Conservation (phyloP, 1,284 basidiomycete species). For the Mycosarcoma mackinlayi region DNA sequence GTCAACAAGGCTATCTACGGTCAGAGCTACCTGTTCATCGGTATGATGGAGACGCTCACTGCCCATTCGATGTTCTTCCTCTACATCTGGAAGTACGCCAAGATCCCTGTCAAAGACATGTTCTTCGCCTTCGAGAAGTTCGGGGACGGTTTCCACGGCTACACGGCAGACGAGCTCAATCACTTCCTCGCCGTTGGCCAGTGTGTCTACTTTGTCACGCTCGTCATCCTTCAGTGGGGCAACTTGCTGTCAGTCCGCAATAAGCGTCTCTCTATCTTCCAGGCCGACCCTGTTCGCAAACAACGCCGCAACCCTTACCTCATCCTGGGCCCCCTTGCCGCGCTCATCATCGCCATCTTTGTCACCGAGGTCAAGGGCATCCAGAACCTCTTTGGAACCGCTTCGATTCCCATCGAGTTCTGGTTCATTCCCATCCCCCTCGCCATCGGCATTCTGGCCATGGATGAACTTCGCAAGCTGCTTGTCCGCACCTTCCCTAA, state of each 20-base stretch:
- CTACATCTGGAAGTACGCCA: constrained; percentile 69
- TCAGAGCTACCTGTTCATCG: constrained; percentile 77
- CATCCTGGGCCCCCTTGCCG: constrained; percentile 42
- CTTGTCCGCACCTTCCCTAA: constrained; percentile 60
- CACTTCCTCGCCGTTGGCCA: constrained; percentile 69
- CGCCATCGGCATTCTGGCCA: constrained; percentile 67
- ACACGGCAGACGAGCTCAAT: constrained; percentile 67
- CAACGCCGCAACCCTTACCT: constrained; percentile 47
- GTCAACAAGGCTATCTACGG: constrained; percentile 73
- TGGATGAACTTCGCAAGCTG: constrained; percentile 66
- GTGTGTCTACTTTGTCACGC: constrained; percentile 73
- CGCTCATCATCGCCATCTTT: constrained; percentile 56
- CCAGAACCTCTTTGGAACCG: constrained; percentile 39
- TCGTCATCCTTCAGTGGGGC: constrained; percentile 78
- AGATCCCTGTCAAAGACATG: constrained; percentile 67
- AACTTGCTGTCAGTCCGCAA: constrained; percentile 70
- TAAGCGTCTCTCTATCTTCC: constrained; percentile 70
- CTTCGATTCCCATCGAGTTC: constrained; percentile 71
- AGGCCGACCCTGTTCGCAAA: constrained; percentile 48
- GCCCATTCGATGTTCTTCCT: constrained; percentile 71
- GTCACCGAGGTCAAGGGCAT: constrained; percentile 53
- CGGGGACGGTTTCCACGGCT: constrained; percentile 72
- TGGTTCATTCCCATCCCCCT: constrained; percentile 72
- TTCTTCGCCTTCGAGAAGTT: constrained; percentile 44
- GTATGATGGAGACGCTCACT: constrained; percentile 73